Base-by-base conservation (phyloP, 2,329 filamentous ascomycete genomes). In the Sphaerostilbella broomeana region DNA sequence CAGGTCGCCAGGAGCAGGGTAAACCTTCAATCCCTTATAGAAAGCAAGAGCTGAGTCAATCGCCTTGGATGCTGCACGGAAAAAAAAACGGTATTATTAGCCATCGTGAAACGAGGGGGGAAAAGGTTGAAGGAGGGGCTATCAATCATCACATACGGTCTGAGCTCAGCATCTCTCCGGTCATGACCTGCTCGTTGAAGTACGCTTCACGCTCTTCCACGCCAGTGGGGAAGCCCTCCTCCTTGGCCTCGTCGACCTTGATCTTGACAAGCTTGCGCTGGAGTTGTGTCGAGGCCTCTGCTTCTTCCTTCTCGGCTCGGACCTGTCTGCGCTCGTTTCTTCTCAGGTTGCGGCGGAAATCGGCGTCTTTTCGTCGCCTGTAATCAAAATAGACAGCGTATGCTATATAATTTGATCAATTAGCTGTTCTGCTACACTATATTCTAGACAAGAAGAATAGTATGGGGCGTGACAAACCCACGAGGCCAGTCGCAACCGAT, bases 11-110 rank as follows among this genome's bases (percentile, higher is more conserved):
- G 90, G 92, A 56, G 86, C 84, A 37, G 92, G 92, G 69, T 98
- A 98, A 53, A 97, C 92, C 77, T 98, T 98, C 51, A 98, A 77
- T 30, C 89, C 92, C 75, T 89, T 94, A 78, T 97, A 98, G 70
- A 98, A 98, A 64, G 86, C 87, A 45, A 97, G 71, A 33, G 92
- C 90, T 36, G 92, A 86, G 50, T 95, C 89, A 43, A 95, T 65
- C 27, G 75, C 70, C 58, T 81, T 77, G 51, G 77, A 67, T 52
- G 81, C 81, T 85, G 52, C 47, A 47, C 22, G 11, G 28, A 17
- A 31, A 12, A 27, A 5, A 27, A 12, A 36, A 7, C 20, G 22
- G 38, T 19, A 15, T 18, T 5, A 19, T 18, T n/a, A 18, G 20
- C 26, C 6, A 27, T 29, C 9, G 24, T 22, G 16, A 12, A 5